phyloP scores from a whole-genome alignment of 1,139 yeast genomes.

The Pneumocystis murina region DNA sequence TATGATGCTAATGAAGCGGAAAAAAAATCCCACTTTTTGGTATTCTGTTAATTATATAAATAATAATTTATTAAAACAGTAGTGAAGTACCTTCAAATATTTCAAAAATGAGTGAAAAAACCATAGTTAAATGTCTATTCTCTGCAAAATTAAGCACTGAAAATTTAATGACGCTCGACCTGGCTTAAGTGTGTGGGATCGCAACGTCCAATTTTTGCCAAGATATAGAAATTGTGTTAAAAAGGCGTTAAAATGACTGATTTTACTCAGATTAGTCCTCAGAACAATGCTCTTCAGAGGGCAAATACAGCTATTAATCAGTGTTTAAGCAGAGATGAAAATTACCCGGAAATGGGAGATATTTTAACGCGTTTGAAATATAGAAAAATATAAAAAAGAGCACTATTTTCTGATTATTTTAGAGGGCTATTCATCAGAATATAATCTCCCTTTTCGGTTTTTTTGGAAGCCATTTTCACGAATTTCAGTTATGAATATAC shows the following conservation, averaged over 20 bases:
- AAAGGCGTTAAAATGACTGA: background rate
- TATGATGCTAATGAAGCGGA: background rate
- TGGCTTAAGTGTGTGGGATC: background rate
- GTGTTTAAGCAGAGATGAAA: slow-evolving; percentile 2
- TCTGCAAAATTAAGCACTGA: background rate
- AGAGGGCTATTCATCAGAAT: slow-evolving; percentile 20
- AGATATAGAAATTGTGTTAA: background rate
- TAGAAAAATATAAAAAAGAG: background rate
- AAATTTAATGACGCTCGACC: background rate
- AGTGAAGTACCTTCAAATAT: background rate
- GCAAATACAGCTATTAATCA: background rate
- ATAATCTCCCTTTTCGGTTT: slow-evolving; percentile 18
- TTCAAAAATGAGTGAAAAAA: background rate
- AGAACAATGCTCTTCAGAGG: background rate
- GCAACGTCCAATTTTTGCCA: background rate
- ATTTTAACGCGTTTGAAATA: slow-evolving; percentile 7
- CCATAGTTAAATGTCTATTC: background rate
- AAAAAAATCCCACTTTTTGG: background rate
- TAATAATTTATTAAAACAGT: too few species aligned
- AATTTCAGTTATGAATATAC: slow-evolving; percentile 52
- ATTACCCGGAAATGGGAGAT: slow-evolving; percentile 12
- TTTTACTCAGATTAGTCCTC: background rate
- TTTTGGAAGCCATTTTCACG: slow-evolving; percentile 65
- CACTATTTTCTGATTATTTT: background rate
- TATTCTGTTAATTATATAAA: too few species aligned